These are phyloP conservation scores for Hypericum androsaemum DNA, from an alignment of 345 rosid species.

Conservation along the genomic window DNA sequence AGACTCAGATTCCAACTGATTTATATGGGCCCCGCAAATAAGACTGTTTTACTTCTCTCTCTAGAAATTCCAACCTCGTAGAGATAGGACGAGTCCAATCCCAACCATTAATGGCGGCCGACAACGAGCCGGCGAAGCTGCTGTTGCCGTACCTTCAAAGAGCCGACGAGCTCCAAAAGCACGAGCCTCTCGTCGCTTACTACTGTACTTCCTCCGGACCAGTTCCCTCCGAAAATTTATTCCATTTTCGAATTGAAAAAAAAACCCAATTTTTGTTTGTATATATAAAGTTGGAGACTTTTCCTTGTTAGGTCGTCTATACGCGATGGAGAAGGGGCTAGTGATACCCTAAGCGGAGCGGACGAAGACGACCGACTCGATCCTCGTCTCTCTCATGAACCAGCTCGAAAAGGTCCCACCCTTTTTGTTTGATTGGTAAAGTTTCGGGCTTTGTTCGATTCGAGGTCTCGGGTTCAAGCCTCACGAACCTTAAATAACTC, in stretches of 20 bases:
- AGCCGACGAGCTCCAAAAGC: conserved; percentile 95
- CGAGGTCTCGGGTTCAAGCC: no score
- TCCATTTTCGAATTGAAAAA: conserved; percentile 22
- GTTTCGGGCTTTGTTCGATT: neutral
- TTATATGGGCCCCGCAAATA: no score
- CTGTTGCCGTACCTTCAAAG: conserved; percentile 88
- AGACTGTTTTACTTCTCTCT: no score
- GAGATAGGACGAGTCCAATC: no score
- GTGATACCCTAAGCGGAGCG: conserved; percentile 68
- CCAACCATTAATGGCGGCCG: conserved; percentile 52
- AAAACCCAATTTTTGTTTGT: conserved; percentile 14
- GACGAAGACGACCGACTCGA: conserved; percentile 78
- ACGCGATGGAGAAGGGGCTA: conserved; percentile 94
- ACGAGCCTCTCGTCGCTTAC: conserved; percentile 89
- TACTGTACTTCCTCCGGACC: conserved; percentile 46
- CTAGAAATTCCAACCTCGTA: no score
- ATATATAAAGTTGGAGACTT: neutral
- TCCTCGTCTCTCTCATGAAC: conserved; percentile 82
- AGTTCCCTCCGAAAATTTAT: neutral
- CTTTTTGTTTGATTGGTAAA: neutral
- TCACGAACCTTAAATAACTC: no score
- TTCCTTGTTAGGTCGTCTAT: conserved; percentile 62
- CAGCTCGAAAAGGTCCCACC: conserved; percentile 87
- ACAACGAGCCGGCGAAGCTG: conserved; percentile 76
- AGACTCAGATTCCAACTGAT: no score